A percentile compares a stretch with the other conserved stretches of the same genome.
phyloP scores from a whole-genome alignment of 2,329 filamentous ascomycete species.

The Zasmidium citrigriseum region DNA sequence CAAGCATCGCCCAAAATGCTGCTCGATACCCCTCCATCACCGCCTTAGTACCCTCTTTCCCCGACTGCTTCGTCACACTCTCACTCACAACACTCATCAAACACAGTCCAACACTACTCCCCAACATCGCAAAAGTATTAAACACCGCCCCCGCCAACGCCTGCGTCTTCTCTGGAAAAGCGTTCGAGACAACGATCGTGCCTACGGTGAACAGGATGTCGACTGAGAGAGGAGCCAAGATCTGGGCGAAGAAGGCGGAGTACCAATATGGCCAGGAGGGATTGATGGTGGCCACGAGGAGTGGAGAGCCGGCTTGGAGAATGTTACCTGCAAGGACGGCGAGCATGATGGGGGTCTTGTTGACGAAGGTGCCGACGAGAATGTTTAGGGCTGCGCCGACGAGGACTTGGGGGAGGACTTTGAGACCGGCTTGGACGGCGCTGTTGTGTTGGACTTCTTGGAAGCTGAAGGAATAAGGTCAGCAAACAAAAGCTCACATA shows the following conservation, averaged over 20 bases:
- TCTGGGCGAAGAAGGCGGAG: constrained; percentile 24
- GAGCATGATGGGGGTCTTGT: constrained; percentile 15
- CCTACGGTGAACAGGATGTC: constrained; percentile 41
- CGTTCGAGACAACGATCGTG: constrained; percentile 45
- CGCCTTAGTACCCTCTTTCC: constrained; percentile 19
- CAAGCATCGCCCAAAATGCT: constrained; percentile 44
- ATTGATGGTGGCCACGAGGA: constrained; percentile 52
- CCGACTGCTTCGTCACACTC: constrained; percentile 23
- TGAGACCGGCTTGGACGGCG: constrained; percentile 31
- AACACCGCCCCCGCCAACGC: constrained; percentile 49
- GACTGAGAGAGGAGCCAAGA: constrained; percentile 29
- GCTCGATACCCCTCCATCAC: constrained; percentile 44
- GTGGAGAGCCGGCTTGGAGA: constrained; percentile 36
- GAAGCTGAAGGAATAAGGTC: constrained; percentile 23
- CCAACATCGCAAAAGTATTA: constrained; percentile 47
- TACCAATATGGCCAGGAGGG: constrained; percentile 52
- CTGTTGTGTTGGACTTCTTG: constrained; percentile 26
- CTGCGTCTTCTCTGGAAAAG: constrained; percentile 44
- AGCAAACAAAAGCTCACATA: no score
- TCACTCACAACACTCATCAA: constrained; percentile 40
- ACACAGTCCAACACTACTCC: constrained; percentile 44
- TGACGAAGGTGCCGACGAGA: constrained; percentile 26
- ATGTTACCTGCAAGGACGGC: constrained; percentile 15
- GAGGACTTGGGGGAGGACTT: constrained; percentile 49
- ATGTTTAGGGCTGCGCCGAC: constrained; percentile 45